Evolutionary conservation across 2,329 filamentous ascomycete genomes (phyloP).

Genomic region (Exophiala sp.): DNA sequence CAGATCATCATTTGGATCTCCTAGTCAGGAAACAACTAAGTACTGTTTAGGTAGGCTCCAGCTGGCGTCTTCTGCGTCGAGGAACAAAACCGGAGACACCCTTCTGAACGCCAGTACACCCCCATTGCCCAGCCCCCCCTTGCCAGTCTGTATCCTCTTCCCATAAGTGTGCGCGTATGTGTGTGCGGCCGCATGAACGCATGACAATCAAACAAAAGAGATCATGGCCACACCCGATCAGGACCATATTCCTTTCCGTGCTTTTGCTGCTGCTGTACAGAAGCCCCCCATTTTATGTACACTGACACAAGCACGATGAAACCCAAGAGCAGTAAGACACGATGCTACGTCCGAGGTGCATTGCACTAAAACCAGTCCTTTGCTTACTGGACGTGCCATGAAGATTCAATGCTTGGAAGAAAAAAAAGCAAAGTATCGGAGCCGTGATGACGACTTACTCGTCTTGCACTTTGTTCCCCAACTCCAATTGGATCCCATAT

Average conservation of each 20-base stretch:
- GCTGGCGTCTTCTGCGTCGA: not conserved
- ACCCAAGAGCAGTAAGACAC: slow-evolving; percentile 1
- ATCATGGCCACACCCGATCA: slow-evolving; percentile 7
- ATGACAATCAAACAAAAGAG: slow-evolving; percentile 10
- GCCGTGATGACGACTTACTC: not conserved
- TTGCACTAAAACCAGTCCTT: slow-evolving; percentile 10
- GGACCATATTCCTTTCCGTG: slow-evolving; percentile 3
- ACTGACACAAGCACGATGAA: slow-evolving; percentile 10
- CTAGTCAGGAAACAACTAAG: not conserved
- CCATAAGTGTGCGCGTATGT: slow-evolving; percentile 6
- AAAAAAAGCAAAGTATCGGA: not conserved
- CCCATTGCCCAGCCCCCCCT: not conserved
- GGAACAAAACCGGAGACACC: not conserved
- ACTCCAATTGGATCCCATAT: not conserved
- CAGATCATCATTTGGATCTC: not conserved
- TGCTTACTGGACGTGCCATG: slow-evolving; percentile 11
- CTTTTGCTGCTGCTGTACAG: slow-evolving; percentile 25
- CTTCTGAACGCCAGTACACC: slow-evolving; percentile 3
- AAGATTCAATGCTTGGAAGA: not conserved
- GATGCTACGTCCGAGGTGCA: not conserved
- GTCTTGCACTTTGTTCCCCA: not conserved
- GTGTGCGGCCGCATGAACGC: slow-evolving; percentile 20
- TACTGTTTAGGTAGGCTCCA: not conserved
- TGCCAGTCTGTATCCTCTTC: slow-evolving; percentile 2
- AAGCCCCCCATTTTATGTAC: slow-evolving; percentile 22